Percentiles rank a stretch among this genome's conserved stretches.
phyloP scores from a whole-genome alignment of 352 stramenopile species.

The Nothophytophthora sp. region DNA sequence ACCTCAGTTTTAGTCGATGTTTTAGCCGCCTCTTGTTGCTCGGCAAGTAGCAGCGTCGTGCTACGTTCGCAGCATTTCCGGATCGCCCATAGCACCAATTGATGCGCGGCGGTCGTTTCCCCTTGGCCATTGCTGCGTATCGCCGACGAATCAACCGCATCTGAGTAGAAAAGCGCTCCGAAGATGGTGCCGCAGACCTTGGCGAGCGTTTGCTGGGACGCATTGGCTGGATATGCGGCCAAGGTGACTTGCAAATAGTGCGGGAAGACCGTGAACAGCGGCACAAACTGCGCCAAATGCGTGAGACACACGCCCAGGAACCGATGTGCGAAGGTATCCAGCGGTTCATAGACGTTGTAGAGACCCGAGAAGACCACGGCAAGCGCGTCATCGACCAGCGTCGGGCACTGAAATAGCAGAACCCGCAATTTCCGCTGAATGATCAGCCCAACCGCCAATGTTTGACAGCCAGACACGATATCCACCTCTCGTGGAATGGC shows the following conservation, averaged over 20 bases:
- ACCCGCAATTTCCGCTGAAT: conserved; percentile 56
- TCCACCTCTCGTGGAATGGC: conserved; percentile 30
- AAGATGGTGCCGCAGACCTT: conserved; percentile 52
- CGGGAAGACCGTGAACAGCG: conserved; percentile 49
- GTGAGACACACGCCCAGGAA: conserved; percentile 55
- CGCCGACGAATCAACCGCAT: conserved; percentile 12
- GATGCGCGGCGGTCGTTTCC: conserved; percentile 21
- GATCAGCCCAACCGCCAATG: conserved; percentile 42
- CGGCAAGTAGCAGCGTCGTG: conserved; percentile 27
- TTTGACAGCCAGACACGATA: conserved; percentile 37
- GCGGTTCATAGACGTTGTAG: conserved; percentile 52
- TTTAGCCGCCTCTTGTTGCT: conserved; percentile 12
- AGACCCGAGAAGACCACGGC: conserved; percentile 49
- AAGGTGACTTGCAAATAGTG: conserved; percentile 60
- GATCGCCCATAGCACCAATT: conserved; percentile 54
- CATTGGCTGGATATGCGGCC: conserved; percentile 34
- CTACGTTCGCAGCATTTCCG: conserved; percentile 42
- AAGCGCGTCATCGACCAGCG: conserved; percentile 41
- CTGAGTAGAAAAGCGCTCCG: conserved; percentile 50
- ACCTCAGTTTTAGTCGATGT: neutral
- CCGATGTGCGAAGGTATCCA: conserved; percentile 47
- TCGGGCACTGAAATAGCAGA: conserved; percentile 38
- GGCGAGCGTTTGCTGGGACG: conserved; percentile 32
- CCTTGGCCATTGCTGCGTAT: conserved; percentile 3
- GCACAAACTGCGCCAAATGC: conserved; percentile 45